Evolutionary conservation across 2,329 filamentous ascomycete species (phyloP).

Genomic region (Rosellinia necatrix): DNA sequence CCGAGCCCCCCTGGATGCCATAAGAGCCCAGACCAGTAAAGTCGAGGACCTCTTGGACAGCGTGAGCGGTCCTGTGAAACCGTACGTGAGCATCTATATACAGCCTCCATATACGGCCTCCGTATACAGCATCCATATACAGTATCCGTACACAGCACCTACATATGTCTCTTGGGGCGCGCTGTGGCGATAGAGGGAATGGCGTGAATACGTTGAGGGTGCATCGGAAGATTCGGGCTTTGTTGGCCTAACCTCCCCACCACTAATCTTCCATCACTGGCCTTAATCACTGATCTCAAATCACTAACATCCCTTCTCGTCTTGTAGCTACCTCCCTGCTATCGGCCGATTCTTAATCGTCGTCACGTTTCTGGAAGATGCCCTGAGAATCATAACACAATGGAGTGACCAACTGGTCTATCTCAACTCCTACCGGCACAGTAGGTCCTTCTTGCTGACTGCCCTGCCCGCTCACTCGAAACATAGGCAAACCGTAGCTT

Average conservation of each 20-base stretch:
- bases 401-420: conserved; percentile 95
- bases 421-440: conserved; percentile 88
- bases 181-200: too few species aligned
- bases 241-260: too few species aligned
- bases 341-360: conserved; percentile 98
- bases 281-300: too few species aligned
- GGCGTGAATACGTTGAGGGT: too few species aligned
- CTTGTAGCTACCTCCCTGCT: conserved; percentile 80
- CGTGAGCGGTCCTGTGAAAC: conserved; percentile 88
- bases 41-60: conserved; percentile 93
- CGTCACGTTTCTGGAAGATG: conserved; percentile 97
- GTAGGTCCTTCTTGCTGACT: conserved; percentile 55
- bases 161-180: too few species aligned
- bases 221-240: too few species aligned
- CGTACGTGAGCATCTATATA: conserved; percentile 66
- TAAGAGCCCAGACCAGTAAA: conserved; percentile 95
- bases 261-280: too few species aligned
- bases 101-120: too few species aligned
- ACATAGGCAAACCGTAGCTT: neutral
- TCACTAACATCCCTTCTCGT: conserved; percentile 33
- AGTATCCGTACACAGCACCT: too few species aligned
- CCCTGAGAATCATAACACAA: conserved; percentile 94
- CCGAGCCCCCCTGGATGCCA: conserved; percentile 82
- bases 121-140: too few species aligned
- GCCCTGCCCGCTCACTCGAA: too few species aligned